Base-by-base conservation (phyloP, 1,284 basidiomycete genomes). In the Puccinia horiana region DNA sequence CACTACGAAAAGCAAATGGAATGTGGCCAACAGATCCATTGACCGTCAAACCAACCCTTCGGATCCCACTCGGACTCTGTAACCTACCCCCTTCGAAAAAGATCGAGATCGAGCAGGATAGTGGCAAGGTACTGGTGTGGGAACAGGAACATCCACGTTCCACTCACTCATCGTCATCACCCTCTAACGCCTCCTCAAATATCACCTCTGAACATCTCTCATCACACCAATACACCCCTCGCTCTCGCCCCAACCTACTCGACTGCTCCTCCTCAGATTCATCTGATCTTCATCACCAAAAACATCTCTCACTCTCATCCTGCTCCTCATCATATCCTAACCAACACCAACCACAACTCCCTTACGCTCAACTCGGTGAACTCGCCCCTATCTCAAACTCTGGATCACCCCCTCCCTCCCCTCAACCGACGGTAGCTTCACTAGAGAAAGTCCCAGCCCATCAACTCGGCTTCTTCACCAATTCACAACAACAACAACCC, bases 21-120 rank as follows among this genome's bases (percentile, higher is more conserved):
- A 69, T 79, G 67, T 79, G 77, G 65, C 32, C 42, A 0, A 69
- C 77, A 3, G 77, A 79, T 44, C 35, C 77, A 42, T 35, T 79
- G 20, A 54, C 26, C 35, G 6, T 79, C 40, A 69, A 72, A 35
- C 9, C 29, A 9, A 70, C 52, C 23, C 67, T 79, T 6, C 16
- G 67, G 16, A 79, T 79, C 47, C 77, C 77, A 16, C 52, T 79
- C 5, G 67, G 47, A 9, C 52, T 79, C 18, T 79, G 77, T 42
- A 70, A 79, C 35, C 49, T 79, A 58, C 77, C 77, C 16, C 77
- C 67, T 0, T 23, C 77, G 0, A 79, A 70, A 26, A 79, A 72
- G 26, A 79, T 79, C n/a, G 49, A 79, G 23, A 79, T 79, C 26
- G 77, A 79, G 35, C 37, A 72, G 35, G 67, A 79, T 58, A 72